Conservation (phyloP, 2,329 filamentous ascomycete species). For the Aspergillus fructus region DNA sequence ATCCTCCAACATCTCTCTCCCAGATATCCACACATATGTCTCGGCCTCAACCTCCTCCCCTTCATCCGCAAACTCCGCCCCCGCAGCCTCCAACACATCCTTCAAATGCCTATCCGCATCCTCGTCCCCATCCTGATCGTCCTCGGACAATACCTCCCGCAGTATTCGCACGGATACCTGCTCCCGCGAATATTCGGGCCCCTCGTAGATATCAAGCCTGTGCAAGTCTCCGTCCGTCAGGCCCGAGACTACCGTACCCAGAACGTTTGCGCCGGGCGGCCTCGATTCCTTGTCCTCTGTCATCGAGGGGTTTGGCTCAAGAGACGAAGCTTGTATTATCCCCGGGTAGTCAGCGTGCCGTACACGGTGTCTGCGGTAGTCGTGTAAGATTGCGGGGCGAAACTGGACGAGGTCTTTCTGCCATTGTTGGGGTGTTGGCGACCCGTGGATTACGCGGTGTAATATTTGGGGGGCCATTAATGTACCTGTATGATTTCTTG, state of each 20-base stretch:
- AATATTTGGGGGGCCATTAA: constrained; percentile 87
- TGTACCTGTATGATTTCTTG: constrained; percentile 44
- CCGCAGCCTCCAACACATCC: constrained; percentile 46
- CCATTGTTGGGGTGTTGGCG: constrained; percentile 50
- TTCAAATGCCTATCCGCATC: constrained; percentile 34
- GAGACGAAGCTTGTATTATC: constrained; percentile 50
- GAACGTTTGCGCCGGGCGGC: constrained; percentile 52
- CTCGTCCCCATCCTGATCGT: constrained; percentile 4
- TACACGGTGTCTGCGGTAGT: constrained; percentile 71
- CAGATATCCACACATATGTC: constrained; percentile 64
- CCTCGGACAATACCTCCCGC: constrained; percentile 24
- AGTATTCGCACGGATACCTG: constrained; percentile 48
- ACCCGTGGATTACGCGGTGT: constrained; percentile 76
- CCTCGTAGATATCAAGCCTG: constrained; percentile 81
- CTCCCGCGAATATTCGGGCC: constrained; percentile 64
- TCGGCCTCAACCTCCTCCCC: constrained; percentile 50
- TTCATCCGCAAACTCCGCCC: constrained; percentile 54
- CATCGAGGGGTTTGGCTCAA: not conserved
- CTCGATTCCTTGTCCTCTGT: not conserved
- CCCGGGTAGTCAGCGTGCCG: constrained; percentile 74
- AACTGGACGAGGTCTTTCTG: constrained; percentile 60
- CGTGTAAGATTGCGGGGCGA: constrained; percentile 71
- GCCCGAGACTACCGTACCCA: constrained; percentile 74
- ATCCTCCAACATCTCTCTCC: constrained; percentile 58
- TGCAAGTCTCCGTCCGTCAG: constrained; percentile 73